Conservation (phyloP, 768 basidiomycete genomes). For the Leccinum subgranulosum region DNA sequence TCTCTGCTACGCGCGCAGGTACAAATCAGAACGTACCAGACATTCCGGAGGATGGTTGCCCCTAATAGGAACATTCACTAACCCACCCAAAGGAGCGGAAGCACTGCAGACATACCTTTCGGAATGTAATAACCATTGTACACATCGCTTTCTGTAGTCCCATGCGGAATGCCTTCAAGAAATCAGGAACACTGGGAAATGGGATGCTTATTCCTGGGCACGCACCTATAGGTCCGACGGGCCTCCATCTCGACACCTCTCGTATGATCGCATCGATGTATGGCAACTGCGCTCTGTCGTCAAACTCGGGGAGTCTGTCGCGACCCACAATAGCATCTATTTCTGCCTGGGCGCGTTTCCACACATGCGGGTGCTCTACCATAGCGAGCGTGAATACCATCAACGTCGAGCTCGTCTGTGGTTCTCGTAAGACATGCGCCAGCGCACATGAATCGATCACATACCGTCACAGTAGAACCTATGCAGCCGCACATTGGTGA, state of each 20-base stretch:
- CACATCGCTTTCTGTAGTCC: slow-evolving; percentile 33
- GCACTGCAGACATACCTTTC: slow-evolving; percentile 28
- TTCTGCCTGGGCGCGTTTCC: background rate
- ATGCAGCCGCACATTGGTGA: background rate
- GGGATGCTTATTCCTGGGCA: background rate
- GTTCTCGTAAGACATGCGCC: background rate
- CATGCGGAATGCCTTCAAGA: slow-evolving; percentile 18
- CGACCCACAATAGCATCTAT: slow-evolving; percentile 1
- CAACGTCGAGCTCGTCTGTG: background rate
- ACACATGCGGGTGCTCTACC: background rate
- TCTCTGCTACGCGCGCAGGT: too few relatives aligned
- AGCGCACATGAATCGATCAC: background rate
- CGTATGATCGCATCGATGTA: background rate
- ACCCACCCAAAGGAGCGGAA: background rate
- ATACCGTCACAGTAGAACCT: background rate
- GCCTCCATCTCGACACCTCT: background rate
- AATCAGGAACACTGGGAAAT: background rate
- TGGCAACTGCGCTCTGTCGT: background rate
- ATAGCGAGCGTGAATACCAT: background rate
- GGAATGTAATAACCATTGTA: slow-evolving; percentile 50
- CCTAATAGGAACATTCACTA: background rate
- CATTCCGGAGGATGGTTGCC: background rate
- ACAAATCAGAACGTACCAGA: background rate
- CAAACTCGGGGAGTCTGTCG: slow-evolving; percentile 1
- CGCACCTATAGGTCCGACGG: background rate